Conservation (phyloP, 1,284 basidiomycete genomes). For the Ceratobasidium sp. region DNA sequence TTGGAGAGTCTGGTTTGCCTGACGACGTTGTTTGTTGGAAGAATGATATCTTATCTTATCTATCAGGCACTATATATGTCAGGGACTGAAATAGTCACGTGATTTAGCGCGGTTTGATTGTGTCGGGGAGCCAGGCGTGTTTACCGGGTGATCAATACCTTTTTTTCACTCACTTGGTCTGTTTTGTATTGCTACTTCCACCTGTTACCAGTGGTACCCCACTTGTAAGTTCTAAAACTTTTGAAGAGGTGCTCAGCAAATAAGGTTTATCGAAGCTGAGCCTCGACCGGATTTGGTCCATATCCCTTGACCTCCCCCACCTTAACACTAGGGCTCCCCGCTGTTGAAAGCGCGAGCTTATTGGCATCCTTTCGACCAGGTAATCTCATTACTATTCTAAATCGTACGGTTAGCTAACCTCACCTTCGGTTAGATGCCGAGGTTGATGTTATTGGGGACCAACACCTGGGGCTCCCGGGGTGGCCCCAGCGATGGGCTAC, state of each 20-base stretch:
- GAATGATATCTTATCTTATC: too few species aligned
- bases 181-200: not conserved
- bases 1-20: too few species aligned
- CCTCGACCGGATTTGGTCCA: not conserved
- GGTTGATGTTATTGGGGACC: conserved; percentile 5
- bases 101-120: not conserved
- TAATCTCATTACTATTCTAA: not conserved
- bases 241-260: not conserved
- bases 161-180: not conserved
- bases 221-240: not conserved
- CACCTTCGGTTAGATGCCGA: not conserved
- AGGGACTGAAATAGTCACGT: not conserved
- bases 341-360: not conserved
- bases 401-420: not conserved
- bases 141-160: not conserved
- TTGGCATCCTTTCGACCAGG: not conserved
- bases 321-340: not conserved
- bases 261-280: conserved; percentile 12
- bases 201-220: not conserved
- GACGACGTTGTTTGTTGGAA: too few species aligned
- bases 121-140: not conserved
- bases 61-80: not conserved
- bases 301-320: not conserved
- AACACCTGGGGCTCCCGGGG: not conserved
- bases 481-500: not conserved